Evolutionary conservation across 1,284 basidiomycete genomes (phyloP).

Genomic region (Amylostereum areolatum): DNA sequence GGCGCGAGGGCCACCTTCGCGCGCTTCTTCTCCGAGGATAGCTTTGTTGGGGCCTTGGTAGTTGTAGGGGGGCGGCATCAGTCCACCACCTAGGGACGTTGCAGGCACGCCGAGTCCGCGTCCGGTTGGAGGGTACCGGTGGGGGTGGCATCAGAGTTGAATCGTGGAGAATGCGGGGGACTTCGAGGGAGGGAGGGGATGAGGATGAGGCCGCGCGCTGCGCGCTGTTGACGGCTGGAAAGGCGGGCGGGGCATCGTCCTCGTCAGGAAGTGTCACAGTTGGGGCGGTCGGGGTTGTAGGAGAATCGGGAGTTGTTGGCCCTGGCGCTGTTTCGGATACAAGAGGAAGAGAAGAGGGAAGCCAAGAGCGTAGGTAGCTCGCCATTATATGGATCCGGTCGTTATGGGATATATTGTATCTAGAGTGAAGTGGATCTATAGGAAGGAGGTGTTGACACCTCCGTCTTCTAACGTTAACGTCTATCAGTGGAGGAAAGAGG

Average conservation of each 20-base stretch:
- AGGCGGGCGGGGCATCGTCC: conserved; percentile 73
- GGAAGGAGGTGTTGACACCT: no score
- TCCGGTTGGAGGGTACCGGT: conserved; percentile 39
- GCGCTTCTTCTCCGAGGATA: conserved; percentile 41
- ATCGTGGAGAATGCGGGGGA: conserved; percentile 47
- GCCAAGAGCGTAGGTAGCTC: conserved; percentile 14
- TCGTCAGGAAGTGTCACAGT: conserved; percentile 30
- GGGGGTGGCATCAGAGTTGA: conserved; percentile 69
- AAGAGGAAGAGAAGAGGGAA: conserved; percentile 4
- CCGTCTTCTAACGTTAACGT: no score
- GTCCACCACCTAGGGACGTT: conserved; percentile 20
- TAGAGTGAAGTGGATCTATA: no score
- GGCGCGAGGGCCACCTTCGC: conserved; percentile 88
- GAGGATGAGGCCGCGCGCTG: conserved; percentile 49
- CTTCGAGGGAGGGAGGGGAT: conserved; percentile 15
- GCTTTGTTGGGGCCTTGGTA: conserved; percentile 46
- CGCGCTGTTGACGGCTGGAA: conserved; percentile 76
- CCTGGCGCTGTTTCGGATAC: not conserved
- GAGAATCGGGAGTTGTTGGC: not conserved
- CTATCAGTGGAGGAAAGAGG: no score
- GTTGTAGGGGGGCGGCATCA: conserved; percentile 46
- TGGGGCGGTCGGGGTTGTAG: not conserved
- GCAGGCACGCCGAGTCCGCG: conserved; percentile 35
- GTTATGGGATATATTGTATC: conserved; percentile 2
- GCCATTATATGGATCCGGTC: conserved; percentile 7